These are phyloP conservation scores for Melastoma malabathricum DNA, from an alignment of 345 rosid species.

Conservation along the genomic window DNA sequence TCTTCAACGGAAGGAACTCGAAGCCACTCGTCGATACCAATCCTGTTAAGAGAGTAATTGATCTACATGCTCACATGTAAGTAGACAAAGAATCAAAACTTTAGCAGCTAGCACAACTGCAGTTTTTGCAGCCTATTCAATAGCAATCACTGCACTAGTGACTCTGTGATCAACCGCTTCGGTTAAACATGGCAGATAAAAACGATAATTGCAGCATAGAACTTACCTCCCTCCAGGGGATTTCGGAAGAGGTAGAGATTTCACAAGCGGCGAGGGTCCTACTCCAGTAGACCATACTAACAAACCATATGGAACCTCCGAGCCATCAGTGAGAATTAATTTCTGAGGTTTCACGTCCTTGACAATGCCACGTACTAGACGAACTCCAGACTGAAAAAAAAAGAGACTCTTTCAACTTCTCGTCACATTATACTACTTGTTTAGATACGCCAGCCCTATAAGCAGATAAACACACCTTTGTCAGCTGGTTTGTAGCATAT, in stretches of 20 bases:
- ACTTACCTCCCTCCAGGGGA: constrained; percentile 83
- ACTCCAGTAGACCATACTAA: constrained; percentile 96
- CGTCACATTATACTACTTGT: too few relatives aligned
- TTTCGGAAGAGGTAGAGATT: constrained; percentile 62
- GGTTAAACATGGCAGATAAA: too few relatives aligned
- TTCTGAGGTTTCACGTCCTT: constrained; percentile 72
- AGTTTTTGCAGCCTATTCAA: too few relatives aligned
- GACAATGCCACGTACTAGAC: constrained; percentile 72
- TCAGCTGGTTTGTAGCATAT: constrained; percentile 86
- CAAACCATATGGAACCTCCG: constrained; percentile 82
- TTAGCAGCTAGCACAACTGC: not conserved
- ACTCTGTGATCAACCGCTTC: too few relatives aligned
- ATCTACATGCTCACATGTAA: not conserved
- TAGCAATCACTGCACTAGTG: too few relatives aligned
- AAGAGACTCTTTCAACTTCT: not conserved
- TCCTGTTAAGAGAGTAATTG: constrained; percentile 26
- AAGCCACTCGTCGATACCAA: constrained; percentile 82
- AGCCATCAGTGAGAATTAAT: constrained; percentile 63
- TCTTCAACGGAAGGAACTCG: constrained; percentile 70
- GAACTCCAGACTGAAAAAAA: constrained; percentile 73
- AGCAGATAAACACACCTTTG: constrained; percentile 37
- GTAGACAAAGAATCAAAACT: not conserved
- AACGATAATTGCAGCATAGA: too few relatives aligned
- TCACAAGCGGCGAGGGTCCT: constrained; percentile 70
- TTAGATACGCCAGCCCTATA: too few relatives aligned